Evolutionary conservation across 495 filamentous ascomycete species (phyloP).

Genomic region (Cairneyella variabilis): DNA sequence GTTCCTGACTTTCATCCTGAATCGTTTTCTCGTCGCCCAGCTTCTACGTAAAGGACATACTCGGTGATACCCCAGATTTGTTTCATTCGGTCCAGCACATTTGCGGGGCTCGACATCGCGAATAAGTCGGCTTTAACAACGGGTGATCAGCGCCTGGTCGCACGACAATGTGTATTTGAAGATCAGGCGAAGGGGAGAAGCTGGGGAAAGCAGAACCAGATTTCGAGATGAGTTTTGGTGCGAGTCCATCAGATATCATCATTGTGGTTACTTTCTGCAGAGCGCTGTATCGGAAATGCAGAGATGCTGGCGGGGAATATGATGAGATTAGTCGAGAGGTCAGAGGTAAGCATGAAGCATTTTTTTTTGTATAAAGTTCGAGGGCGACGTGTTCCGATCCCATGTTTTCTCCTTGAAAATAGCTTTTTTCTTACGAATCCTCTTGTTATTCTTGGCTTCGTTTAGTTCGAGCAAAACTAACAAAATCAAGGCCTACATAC

Average conservation of each 20-base stretch:
- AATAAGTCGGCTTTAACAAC: not conserved
- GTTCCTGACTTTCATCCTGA: not conserved
- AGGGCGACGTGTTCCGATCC: too few relatives aligned
- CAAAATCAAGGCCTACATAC: slow-evolving; percentile 32
- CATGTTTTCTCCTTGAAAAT: too few relatives aligned
- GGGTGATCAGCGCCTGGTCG: not conserved
- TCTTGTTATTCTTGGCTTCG: not conserved
- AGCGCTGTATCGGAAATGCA: slow-evolving; percentile 22
- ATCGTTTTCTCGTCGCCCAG: not conserved
- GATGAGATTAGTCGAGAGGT: slow-evolving; percentile 33
- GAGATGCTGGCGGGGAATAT: slow-evolving; percentile 26
- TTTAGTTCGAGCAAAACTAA: not conserved
- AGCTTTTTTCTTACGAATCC: not conserved
- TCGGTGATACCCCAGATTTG: too few relatives aligned
- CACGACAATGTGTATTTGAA: slow-evolving; percentile 7
- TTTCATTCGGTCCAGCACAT: too few relatives aligned
- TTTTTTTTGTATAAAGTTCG: not conserved
- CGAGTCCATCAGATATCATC: slow-evolving; percentile 21
- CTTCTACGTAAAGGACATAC: slow-evolving; percentile 8
- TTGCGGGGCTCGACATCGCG: not conserved
- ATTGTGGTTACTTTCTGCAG: slow-evolving; percentile 21
- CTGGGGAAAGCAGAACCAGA: not conserved
- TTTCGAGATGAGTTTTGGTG: slow-evolving; percentile 24
- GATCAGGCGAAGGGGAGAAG: not conserved
- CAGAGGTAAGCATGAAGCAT: slow-evolving; percentile 22